Evolutionary conservation across 805 yeast species (phyloP), one percentile per base, ranked within the genome.

Genomic region (Torulaspora indica): DNA sequence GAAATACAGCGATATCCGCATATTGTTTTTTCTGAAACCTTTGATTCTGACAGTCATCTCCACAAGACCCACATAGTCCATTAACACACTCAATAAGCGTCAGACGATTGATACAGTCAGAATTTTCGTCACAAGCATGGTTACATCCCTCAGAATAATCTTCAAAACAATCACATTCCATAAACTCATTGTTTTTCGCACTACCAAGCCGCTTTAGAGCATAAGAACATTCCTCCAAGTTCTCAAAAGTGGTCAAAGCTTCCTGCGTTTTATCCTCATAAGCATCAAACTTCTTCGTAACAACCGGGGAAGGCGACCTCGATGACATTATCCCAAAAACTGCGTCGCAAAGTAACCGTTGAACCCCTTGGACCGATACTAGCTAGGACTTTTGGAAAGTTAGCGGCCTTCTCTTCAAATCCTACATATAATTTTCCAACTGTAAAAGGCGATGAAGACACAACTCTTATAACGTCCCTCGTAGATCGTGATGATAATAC

Each of bases 41-140:
- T 63, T 89, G 96, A 63, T 91, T 91, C 51, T 75, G 80, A 68
- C 98, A 91, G 56, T 76, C 71, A 23, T 72, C 70, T 25, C 96
- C 95, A 65, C 98, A 91, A 4, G 66, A 46, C 12, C 73, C 67
- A 57, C 86, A 77, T 38, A 74, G 71, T 14, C 73, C 84, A 58
- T 82, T 78, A 2, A 81, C 76, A 75, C 98, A 91, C 66, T 91
- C 98, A 38, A 91, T 89, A 31, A 89, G 84, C 0, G 98, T 93
- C 40, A 89, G 76, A 40, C 98, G 70, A 66, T 91, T 91, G 56
- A 93, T 89, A 75, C 98, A 91, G 62, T 84, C 89, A 12, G 93
- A 82, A 51, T 82, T 81, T 24, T 83, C 86, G 27, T 81, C 86
- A 73, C 98, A 91, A 1, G 97, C 95, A 53, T 78, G 78, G 43